Evolutionary conservation across 2,329 filamentous ascomycete species (phyloP).

Genomic region (Hirsutella rhossiliensis): DNA sequence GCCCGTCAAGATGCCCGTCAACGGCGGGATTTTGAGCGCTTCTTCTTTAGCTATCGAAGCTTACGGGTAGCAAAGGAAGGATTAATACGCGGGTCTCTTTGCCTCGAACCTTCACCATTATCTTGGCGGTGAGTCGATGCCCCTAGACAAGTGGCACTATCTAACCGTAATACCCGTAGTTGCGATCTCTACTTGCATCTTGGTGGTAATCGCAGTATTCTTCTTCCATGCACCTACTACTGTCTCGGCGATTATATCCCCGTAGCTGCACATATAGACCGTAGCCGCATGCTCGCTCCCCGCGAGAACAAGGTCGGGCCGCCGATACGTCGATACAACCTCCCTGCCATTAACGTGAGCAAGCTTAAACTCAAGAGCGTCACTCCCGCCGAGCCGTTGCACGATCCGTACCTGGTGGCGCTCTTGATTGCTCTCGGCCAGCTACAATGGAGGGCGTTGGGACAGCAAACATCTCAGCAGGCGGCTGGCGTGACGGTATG

Average conservation of each 20-base stretch:
- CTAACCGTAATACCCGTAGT: not conserved
- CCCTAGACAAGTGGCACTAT: not conserved
- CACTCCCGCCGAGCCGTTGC: not conserved
- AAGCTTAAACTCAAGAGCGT: not conserved
- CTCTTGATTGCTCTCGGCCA: not conserved
- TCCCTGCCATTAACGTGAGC: not conserved
- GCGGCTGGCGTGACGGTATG: not conserved
- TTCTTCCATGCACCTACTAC: not conserved
- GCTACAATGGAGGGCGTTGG: not conserved
- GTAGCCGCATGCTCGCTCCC: not conserved
- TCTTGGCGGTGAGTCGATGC: not conserved
- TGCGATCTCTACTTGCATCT: not conserved
- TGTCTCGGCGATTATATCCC: not conserved
- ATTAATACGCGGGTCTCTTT: not conserved
- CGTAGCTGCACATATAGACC: not conserved
- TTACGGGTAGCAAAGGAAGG: not conserved
- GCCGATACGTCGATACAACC: no score
- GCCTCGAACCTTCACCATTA: not conserved
- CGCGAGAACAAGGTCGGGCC: not conserved
- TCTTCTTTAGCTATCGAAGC: no score
- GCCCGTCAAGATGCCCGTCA: no score
- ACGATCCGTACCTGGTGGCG: no score
- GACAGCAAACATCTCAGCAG: not conserved
- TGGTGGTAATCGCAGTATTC: not conserved
- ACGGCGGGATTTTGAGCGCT: no score